Evolutionary conservation across 2,329 filamentous ascomycete genomes (phyloP).

Genomic region (Lasiodiplodia sp.): DNA sequence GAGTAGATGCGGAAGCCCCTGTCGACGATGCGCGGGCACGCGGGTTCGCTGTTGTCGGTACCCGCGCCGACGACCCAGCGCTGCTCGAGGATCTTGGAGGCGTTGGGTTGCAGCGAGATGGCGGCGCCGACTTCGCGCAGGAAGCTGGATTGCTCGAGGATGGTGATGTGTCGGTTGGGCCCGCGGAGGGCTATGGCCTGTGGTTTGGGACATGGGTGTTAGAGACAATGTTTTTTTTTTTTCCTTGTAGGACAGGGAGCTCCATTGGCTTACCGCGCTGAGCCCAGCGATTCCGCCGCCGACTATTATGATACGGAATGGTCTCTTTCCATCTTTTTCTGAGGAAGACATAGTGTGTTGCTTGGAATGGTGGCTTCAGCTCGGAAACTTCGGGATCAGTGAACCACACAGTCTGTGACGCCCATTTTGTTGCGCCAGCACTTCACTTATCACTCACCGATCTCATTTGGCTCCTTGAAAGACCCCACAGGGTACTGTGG

Average conservation of each 20-base stretch:
- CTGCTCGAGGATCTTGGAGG: slow-evolving; percentile 44
- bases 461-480: neutral
- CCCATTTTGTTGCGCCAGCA: too few species aligned
- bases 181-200: slow-evolving; percentile 49
- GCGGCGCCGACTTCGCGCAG: slow-evolving; percentile 50
- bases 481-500: neutral
- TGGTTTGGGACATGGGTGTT: neutral
- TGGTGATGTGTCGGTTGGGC: slow-evolving; percentile 42
- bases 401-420: too few species aligned
- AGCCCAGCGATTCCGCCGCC: slow-evolving; percentile 29
- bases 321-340: slow-evolving; percentile 14
- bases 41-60: slow-evolving; percentile 36
- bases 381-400: too few species aligned
- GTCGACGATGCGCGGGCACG: slow-evolving; percentile 45
- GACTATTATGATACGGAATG: slow-evolving; percentile 44
- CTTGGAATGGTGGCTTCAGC: too few species aligned
- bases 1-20: slow-evolving; percentile 47
- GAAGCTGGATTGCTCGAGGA: slow-evolving; percentile 44
- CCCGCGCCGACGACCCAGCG: slow-evolving; percentile 39
- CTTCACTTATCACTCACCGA: too few species aligned
- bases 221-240: neutral
- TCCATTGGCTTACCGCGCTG: neutral
- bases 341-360: neutral
- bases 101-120: slow-evolving; percentile 54
- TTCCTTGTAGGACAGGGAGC: neutral